Evolutionary conservation across 2,329 filamentous ascomycete species (phyloP).

Genomic region (Ascochyta koolunga): DNA sequence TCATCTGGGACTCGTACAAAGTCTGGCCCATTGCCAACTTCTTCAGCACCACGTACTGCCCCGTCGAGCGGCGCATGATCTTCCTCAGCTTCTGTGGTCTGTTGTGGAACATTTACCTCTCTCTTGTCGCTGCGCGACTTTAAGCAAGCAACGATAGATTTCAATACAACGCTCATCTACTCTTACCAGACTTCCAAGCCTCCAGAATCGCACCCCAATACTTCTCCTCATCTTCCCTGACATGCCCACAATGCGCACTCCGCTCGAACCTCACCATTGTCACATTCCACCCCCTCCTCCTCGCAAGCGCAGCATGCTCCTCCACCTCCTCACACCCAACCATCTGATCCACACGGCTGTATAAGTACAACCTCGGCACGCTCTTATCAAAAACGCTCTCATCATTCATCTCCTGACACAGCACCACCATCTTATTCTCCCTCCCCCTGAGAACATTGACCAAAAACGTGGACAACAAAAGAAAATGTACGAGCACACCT

Average conservation of each 20-base stretch:
- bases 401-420: conserved; percentile 42
- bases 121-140: conserved; percentile 59
- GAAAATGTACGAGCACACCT: conserved; percentile 31
- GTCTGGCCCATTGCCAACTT: conserved; percentile 76
- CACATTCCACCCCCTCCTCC: conserved; percentile 57
- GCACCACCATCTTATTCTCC: conserved; percentile 35
- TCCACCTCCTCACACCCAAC: conserved; percentile 64
- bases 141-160: conserved; percentile 17
- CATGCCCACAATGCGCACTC: conserved; percentile 66
- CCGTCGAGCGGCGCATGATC: conserved; percentile 71
- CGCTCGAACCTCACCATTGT: conserved; percentile 62
- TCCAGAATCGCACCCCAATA: conserved; percentile 60
- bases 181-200: conserved; percentile 36
- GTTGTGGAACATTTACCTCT: conserved; percentile 77
- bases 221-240: conserved; percentile 60
- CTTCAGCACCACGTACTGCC: conserved; percentile 72
- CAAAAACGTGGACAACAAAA: conserved; percentile 32
- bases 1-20: conserved; percentile 67
- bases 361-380: conserved; percentile 62
- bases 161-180: not conserved
- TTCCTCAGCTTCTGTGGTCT: conserved; percentile 75
- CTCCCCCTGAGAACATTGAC: conserved; percentile 20
- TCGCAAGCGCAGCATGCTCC: conserved; percentile 58
- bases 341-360: conserved; percentile 64
- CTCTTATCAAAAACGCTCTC: conserved; percentile 29